Conservation (phyloP, 805 yeast species). For the Helenozyma baotianmanensis region DNA sequence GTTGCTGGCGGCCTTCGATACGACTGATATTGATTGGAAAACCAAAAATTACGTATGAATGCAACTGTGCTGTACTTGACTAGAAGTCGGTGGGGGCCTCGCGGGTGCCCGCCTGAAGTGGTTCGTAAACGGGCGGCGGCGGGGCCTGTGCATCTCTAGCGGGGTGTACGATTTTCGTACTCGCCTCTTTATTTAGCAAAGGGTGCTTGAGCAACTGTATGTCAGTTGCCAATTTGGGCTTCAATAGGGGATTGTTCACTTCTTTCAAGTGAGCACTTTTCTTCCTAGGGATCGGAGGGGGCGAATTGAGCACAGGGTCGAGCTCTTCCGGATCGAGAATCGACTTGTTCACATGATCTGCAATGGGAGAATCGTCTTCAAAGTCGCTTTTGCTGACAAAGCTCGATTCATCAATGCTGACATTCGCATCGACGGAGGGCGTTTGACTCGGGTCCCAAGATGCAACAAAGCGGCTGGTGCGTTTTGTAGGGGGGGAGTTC, state of each 20-base stretch:
- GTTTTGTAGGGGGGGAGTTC: constrained; percentile 6
- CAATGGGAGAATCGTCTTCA: constrained; percentile 28
- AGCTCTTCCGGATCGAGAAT: constrained; percentile 26
- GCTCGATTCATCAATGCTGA: constrained; percentile 27
- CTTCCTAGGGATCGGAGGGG: no score
- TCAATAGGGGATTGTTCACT: no score
- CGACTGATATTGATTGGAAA: no score
- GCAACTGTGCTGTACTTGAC: no score
- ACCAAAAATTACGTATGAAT: no score
- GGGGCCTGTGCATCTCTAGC: no score
- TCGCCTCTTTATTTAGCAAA: constrained; percentile 33
- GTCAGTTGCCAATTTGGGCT: no score
- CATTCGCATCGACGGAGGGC: constrained; percentile 23
- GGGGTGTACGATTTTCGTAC: constrained; percentile 14
- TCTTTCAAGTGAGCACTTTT: no score
- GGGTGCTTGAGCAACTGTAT: constrained; percentile 16
- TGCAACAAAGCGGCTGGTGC: constrained; percentile 1
- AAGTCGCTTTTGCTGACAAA: constrained; percentile 19
- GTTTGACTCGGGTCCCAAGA: not conserved
- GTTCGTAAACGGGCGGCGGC: no score
- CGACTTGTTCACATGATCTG: constrained; percentile 20
- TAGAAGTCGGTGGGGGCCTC: no score
- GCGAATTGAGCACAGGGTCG: constrained; percentile 28
- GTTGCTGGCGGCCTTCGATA: not conserved
- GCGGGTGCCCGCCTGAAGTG: no score